phyloP scores from a whole-genome alignment of 2,329 filamentous ascomycete genomes.

The Helotiales sp. region DNA sequence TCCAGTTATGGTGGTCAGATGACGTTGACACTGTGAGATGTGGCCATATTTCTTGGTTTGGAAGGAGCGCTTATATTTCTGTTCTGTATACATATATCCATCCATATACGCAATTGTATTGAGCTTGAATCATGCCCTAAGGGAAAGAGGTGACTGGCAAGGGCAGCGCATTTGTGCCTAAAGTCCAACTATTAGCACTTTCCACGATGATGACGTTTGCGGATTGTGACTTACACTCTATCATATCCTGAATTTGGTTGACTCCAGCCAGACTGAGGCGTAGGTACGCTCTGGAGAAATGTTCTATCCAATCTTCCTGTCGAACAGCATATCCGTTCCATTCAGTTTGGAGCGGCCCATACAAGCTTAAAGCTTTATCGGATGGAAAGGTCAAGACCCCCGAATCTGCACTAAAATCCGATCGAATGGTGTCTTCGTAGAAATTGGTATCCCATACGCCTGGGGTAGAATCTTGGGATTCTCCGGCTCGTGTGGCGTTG shows the following conservation, averaged over 20 bases:
- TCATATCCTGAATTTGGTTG: background rate
- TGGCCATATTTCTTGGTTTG: constrained; percentile 20
- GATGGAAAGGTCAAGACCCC: constrained; percentile 42
- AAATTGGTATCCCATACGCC: constrained; percentile 45
- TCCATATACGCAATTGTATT: background rate
- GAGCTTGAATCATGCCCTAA: background rate
- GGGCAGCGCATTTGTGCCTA: background rate
- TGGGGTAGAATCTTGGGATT: constrained; percentile 52
- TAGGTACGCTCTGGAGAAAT: background rate
- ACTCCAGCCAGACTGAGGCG: background rate
- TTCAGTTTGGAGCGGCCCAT: background rate
- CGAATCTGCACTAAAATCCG: constrained; percentile 21
- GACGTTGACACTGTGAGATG: constrained; percentile 11
- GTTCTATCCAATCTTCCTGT: background rate
- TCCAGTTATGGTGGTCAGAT: constrained; percentile 7
- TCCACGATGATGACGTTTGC: background rate
- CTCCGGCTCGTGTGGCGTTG: constrained; percentile 48
- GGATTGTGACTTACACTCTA: background rate
- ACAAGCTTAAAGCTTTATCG: constrained; percentile 38
- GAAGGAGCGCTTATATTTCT: background rate
- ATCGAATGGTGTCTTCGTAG: constrained; percentile 33
- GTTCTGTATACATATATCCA: background rate
- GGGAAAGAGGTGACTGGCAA: background rate
- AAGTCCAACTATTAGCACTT: background rate
- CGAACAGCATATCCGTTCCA: background rate